These are phyloP conservation scores for Diaporthe vexans DNA, from an alignment of 2,329 filamentous ascomycete genomes.

Conservation along the genomic window DNA sequence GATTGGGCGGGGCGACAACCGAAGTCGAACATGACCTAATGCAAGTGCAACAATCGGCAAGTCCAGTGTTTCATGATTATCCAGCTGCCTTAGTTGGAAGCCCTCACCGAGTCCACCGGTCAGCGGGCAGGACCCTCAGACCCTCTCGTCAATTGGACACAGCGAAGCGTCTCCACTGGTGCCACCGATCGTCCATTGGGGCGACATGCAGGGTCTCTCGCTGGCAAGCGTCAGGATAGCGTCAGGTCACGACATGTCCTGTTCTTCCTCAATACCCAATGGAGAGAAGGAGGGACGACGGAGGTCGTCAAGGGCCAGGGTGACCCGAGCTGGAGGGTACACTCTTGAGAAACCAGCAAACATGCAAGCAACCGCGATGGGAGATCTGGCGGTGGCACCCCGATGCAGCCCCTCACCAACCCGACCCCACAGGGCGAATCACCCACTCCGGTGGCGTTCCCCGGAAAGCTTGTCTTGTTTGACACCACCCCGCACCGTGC, in stretches of 20 bases:
- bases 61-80: slow-evolving; percentile 12
- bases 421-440: slow-evolving; percentile 7
- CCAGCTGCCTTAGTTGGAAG: slow-evolving; percentile 24
- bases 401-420: neutral
- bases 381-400: neutral
- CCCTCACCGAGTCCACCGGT: slow-evolving; percentile 13
- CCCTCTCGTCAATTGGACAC: neutral
- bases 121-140: neutral
- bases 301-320: neutral
- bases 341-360: neutral
- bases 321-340: neutral
- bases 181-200: neutral
- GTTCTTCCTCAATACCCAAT: neutral
- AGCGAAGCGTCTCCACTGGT: neutral
- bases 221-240: slow-evolving; percentile 16
- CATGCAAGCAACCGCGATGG: neutral
- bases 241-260: neutral
- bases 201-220: neutral
- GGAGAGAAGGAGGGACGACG: neutral
- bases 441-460: slow-evolving; percentile 5
- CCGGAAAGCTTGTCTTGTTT: slow-evolving; percentile 26
- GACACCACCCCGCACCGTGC: slow-evolving; percentile 20
- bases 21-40: neutral
- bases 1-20: neutral
- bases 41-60: neutral